Evolutionary conservation across 2,329 filamentous ascomycete species (phyloP).

Genomic region (Colletotrichum cordylinicola): DNA sequence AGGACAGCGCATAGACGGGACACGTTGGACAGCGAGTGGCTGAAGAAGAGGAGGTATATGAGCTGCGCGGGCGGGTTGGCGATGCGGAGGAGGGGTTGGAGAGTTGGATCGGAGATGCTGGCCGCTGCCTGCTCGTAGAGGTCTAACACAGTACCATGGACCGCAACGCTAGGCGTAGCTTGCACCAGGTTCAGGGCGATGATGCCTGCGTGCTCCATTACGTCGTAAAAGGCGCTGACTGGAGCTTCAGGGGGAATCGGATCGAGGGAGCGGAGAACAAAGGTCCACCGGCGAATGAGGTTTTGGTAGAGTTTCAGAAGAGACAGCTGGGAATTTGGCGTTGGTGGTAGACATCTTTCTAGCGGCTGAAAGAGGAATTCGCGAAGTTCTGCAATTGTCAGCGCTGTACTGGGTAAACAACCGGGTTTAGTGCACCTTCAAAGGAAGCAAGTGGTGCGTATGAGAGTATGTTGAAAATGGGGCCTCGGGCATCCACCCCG

Average conservation of each 20-base stretch:
- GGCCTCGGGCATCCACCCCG: constrained; percentile 57
- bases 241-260: constrained; percentile 40
- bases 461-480: constrained; percentile 64
- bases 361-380: constrained; percentile 53
- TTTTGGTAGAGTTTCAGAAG: constrained; percentile 72
- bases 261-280: constrained; percentile 46
- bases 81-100: constrained; percentile 65
- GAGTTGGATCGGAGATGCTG: constrained; percentile 56
- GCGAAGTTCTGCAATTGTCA: constrained; percentile 51
- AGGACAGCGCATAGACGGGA: constrained; percentile 75
- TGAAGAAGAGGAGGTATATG: constrained; percentile 76
- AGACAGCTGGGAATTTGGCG: constrained; percentile 56
- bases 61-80: constrained; percentile 71
- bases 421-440: constrained; percentile 45
- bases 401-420: constrained; percentile 24
- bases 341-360: constrained; percentile 39
- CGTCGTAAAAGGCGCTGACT: constrained; percentile 38
- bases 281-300: constrained; percentile 67
- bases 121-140: constrained; percentile 71
- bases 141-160: constrained; percentile 65
- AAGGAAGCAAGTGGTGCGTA: constrained; percentile 62
- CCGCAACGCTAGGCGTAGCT: constrained; percentile 45
- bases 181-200: constrained; percentile 68
- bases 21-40: constrained; percentile 64
- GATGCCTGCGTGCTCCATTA: constrained; percentile 56